phyloP scores from a whole-genome alignment of 192 early-diverging fungal genomes.

The Coemansia sp. region DNA sequence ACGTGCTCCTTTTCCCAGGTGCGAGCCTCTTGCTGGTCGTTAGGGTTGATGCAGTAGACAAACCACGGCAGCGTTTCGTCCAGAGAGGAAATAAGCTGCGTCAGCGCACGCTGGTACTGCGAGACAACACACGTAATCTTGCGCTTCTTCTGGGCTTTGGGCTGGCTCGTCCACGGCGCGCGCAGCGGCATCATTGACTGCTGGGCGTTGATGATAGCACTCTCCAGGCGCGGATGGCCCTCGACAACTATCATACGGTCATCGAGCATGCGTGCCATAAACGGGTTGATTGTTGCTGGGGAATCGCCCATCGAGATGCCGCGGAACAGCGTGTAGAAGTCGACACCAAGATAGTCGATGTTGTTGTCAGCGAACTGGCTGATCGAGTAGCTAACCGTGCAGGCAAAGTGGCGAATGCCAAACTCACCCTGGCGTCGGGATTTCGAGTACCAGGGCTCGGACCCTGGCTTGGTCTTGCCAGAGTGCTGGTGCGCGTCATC shows the following conservation, averaged over 20 bases:
- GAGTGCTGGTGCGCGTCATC: conserved; percentile 28
- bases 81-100: conserved; percentile 67
- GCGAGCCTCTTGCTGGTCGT: conserved; percentile 57
- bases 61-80: conserved; percentile 82
- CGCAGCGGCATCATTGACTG: conserved; percentile 69
- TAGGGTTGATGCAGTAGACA: conserved; percentile 73
- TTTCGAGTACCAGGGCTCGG: conserved; percentile 33
- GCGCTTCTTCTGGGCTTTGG: conserved; percentile 40
- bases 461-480: conserved; percentile 20
- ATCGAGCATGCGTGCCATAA: conserved; percentile 74
- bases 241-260: conserved; percentile 72
- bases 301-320: conserved; percentile 52
- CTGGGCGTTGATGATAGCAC: conserved; percentile 78
- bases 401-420: conserved; percentile 78
- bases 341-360: conserved; percentile 72
- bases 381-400: conserved; percentile 62
- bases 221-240: conserved; percentile 77
- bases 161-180: conserved; percentile 53
- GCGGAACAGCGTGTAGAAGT: conserved; percentile 85
- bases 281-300: conserved; percentile 65
- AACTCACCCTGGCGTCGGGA: conserved; percentile 59
- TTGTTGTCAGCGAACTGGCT: conserved; percentile 74
- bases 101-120: conserved; percentile 69
- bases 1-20: conserved; percentile 71
- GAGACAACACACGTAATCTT: conserved; percentile 62